phyloP scores from a whole-genome alignment of 352 stramenopile genomes.

The Phytophthora tubulina region DNA sequence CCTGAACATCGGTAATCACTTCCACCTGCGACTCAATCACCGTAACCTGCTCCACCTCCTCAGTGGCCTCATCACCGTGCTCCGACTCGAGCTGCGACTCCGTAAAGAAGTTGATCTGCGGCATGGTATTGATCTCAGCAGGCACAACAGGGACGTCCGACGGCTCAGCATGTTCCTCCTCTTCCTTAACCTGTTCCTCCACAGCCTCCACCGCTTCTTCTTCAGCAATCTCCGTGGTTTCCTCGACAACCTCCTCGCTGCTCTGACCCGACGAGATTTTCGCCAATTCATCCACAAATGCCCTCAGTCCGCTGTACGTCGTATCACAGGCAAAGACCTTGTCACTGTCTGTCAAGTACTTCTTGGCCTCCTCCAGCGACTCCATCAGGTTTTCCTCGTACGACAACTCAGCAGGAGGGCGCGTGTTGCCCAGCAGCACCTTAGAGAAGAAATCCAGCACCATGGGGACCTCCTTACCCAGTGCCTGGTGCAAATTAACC shows the following conservation, averaged over 20 bases:
- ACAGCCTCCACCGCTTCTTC: not conserved
- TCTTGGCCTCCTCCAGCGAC: constrained; percentile 80
- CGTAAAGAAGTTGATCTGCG: constrained; percentile 89
- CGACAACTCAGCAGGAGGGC: constrained; percentile 75
- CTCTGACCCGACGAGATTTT: constrained; percentile 28
- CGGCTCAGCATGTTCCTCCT: constrained; percentile 11
- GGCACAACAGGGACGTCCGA: constrained; percentile 32
- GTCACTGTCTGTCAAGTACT: constrained; percentile 71
- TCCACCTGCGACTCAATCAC: constrained; percentile 24
- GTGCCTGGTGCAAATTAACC: constrained; percentile 77
- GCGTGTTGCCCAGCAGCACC: constrained; percentile 83
- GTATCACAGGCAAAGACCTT: constrained; percentile 81
- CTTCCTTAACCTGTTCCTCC: constrained; percentile 6
- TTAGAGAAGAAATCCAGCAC: constrained; percentile 89
- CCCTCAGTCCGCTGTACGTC: constrained; percentile 70
- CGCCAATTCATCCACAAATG: constrained; percentile 65
- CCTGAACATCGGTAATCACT: constrained; percentile 25
- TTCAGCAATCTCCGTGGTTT: not conserved
- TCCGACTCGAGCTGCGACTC: constrained; percentile 70
- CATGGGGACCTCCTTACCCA: constrained; percentile 81
- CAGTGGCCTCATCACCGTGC: constrained; percentile 18
- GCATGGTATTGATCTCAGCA: constrained; percentile 54
- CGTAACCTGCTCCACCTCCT: constrained; percentile 7
- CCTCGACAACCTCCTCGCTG: not conserved
- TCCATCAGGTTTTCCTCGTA: constrained; percentile 85